Percentiles rank a stretch among this genome's conserved stretches.
Evolutionary conservation across 495 filamentous ascomycete genomes (phyloP).

Genomic region (Neurospora sp.): DNA sequence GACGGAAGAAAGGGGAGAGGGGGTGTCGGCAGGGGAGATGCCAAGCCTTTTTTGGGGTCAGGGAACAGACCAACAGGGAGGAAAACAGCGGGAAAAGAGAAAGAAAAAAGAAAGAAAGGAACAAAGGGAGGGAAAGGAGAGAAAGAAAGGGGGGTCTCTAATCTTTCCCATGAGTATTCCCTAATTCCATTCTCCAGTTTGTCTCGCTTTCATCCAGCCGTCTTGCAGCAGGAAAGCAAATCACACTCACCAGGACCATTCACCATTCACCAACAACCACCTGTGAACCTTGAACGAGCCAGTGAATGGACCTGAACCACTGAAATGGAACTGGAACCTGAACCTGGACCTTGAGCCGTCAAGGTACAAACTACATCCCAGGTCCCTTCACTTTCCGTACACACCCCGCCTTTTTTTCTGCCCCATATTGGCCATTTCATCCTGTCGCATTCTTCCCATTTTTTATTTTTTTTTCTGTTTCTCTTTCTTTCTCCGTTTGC

Average conservation of each 20-base stretch:
- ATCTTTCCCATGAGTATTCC: neutral
- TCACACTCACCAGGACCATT: neutral
- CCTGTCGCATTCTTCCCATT: neutral
- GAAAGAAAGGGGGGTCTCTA: neutral
- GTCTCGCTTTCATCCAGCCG: neutral
- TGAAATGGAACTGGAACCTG: neutral
- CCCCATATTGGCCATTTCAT: neutral
- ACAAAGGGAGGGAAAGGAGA: neutral
- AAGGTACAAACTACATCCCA: neutral
- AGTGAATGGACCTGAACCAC: neutral
- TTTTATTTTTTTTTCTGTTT: neutral
- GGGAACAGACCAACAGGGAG: neutral
- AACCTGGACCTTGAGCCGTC: neutral
- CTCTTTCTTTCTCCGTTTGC: neutral
- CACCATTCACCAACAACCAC: neutral
- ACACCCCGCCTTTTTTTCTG: neutral
- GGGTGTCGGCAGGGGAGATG: neutral
- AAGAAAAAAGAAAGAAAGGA: neutral
- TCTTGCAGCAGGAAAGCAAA: neutral
- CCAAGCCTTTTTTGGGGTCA: neutral
- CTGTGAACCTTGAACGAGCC: neutral
- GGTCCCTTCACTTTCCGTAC: neutral
- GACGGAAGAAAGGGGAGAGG: neutral
- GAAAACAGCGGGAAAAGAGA: neutral
- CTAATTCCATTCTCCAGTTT: neutral